Evolutionary conservation across 2,329 filamentous ascomycete genomes (phyloP).

Genomic region (Phialocephala sp.): DNA sequence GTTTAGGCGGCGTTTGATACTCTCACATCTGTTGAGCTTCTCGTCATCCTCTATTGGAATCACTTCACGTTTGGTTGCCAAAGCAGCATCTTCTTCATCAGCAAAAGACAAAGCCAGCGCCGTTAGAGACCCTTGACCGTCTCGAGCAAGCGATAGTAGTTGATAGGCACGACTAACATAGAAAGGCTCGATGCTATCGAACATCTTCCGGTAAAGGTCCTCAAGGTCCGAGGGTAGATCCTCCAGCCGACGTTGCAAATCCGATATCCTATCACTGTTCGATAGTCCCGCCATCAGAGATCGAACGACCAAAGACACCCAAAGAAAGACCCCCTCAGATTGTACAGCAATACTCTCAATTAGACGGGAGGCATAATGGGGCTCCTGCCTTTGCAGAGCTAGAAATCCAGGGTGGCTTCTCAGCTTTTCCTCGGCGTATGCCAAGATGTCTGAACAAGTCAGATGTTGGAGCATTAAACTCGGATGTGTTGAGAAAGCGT

Average conservation of each 20-base stretch:
- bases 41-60: neutral
- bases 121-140: neutral
- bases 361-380: neutral
- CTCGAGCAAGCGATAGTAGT: neutral
- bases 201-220: neutral
- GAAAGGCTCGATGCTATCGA: too few species aligned
- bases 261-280: neutral
- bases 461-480: neutral
- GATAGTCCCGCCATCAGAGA: neutral
- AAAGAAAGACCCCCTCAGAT: neutral
- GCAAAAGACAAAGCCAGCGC: neutral
- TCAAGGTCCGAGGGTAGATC: neutral
- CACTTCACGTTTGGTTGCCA: neutral
- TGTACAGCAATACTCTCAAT: neutral
- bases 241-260: neutral
- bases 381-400: neutral
- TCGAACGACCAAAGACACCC: neutral
- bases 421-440: neutral
- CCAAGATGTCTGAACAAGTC: neutral
- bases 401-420: neutral
- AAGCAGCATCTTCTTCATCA: neutral
- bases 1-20: neutral
- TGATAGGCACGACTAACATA: neutral
- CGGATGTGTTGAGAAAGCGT: neutral
- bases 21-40: neutral